These are phyloP conservation scores for Botryotinia convoluta DNA, from an alignment of 2,329 filamentous ascomycete genomes.

Conservation along the genomic window DNA sequence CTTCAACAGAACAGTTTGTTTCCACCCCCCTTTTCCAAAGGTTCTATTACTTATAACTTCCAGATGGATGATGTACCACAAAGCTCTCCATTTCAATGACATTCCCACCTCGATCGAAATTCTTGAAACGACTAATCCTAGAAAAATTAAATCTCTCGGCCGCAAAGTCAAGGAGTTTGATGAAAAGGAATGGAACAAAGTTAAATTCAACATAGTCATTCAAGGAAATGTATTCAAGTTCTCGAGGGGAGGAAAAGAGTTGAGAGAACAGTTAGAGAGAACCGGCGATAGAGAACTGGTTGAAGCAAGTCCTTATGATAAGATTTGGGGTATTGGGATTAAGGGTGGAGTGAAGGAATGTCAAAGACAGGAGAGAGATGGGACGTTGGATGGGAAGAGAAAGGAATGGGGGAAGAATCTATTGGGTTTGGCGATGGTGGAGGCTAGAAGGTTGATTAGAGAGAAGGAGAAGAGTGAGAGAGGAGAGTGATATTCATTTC, in stretches of 20 bases:
- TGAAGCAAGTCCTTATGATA: constrained; percentile 6
- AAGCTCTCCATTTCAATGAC: constrained; percentile 5
- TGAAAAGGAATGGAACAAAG: not conserved
- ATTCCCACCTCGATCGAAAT: not conserved
- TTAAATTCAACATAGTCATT: not conserved
- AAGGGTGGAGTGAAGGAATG: not conserved
- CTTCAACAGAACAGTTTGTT: not conserved
- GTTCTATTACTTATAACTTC: too few species aligned
- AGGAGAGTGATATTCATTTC: not conserved
- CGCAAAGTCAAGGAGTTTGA: not conserved
- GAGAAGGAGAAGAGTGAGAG: not conserved
- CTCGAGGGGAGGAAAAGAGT: not conserved
- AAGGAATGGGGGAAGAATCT: not conserved
- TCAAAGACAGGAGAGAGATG: not conserved
- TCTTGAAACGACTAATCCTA: not conserved
- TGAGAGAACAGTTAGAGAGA: not conserved
- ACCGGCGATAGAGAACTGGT: not conserved
- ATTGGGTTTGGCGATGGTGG: not conserved
- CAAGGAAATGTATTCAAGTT: constrained; percentile 3
- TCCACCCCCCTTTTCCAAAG: too few species aligned
- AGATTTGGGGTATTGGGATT: constrained; percentile 1
- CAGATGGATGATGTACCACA: constrained; percentile 13
- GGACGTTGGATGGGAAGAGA: not conserved
- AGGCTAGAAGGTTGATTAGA: constrained; percentile 7
- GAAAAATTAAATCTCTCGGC: not conserved